Evolutionary conservation across 2,329 filamentous ascomycete species (phyloP).

Genomic region (Pezicula rhizophila): DNA sequence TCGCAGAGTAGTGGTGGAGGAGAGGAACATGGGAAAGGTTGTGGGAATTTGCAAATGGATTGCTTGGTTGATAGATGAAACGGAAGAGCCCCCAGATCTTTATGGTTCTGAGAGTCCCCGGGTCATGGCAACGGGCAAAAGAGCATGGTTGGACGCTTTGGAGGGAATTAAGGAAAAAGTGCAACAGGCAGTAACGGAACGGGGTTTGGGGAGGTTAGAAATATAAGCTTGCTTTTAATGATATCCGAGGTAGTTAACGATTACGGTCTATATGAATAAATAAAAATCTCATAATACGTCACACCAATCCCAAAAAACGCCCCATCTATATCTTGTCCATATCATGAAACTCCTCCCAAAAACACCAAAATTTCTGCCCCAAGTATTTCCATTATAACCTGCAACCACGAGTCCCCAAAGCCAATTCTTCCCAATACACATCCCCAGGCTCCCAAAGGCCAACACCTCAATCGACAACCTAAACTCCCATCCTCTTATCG

Average conservation of each 20-base stretch:
- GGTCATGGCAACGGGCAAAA: slow-evolving; percentile 31
- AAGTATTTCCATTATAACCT: not conserved
- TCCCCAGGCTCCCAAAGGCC: not conserved
- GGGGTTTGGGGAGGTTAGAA: slow-evolving; percentile 51
- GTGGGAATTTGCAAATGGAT: slow-evolving; percentile 65
- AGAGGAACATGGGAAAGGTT: slow-evolving; percentile 72
- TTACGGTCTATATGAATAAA: not conserved
- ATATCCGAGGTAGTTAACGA: not conserved
- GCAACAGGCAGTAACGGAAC: slow-evolving; percentile 46
- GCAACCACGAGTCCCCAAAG: not conserved
- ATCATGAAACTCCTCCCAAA: not conserved
- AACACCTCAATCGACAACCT: not conserved
- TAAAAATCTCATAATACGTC: slow-evolving; percentile 1
- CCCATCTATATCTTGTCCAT: too few relatives aligned
- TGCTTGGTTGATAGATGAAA: slow-evolving; percentile 46
- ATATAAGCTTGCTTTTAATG: slow-evolving; percentile 28
- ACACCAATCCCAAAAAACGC: too few relatives aligned
- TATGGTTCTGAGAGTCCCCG: slow-evolving; percentile 33
- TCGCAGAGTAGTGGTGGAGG: slow-evolving; percentile 63
- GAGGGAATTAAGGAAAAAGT: slow-evolving; percentile 41
- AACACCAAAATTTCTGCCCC: not conserved
- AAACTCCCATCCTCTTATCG: slow-evolving; percentile 17
- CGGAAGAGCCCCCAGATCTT: slow-evolving; percentile 33
- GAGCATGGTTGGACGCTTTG: slow-evolving; percentile 42
- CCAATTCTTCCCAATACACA: not conserved